Evolutionary conservation across 306 rosid species (phyloP).

Genomic region (Cucumis cinereus): DNA sequence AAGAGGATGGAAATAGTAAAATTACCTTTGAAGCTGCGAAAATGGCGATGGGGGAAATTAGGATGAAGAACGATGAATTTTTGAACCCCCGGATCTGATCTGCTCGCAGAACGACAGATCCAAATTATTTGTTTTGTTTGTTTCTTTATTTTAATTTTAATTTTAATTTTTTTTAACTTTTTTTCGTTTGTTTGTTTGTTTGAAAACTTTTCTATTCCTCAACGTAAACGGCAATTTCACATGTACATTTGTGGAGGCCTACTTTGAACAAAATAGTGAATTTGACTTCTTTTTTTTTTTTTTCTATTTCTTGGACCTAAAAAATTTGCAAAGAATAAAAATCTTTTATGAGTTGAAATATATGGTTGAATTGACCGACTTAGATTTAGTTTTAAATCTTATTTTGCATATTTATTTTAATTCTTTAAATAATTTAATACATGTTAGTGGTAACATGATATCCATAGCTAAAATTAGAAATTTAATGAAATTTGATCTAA

Average conservation of each 20-base stretch:
- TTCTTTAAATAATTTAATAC: too few species aligned
- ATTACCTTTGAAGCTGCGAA: not conserved
- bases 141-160: not conserved
- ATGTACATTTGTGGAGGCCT: not conserved
- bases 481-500: too few species aligned
- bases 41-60: not conserved
- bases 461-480: too few species aligned
- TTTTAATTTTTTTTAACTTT: too few species aligned
- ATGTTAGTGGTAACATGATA: too few species aligned
- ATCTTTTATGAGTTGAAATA: too few species aligned
- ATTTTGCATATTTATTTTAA: not conserved
- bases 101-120: not conserved
- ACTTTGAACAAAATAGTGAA: slow-evolving; percentile 6
- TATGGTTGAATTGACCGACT: too few species aligned
- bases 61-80: not conserved
- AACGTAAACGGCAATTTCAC: not conserved
- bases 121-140: slow-evolving; percentile 1
- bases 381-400: too few species aligned
- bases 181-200: not conserved
- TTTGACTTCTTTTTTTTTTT: not conserved
- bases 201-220: not conserved
- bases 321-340: too few species aligned
- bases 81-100: not conserved
- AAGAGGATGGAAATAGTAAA: not conserved
- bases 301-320: too few species aligned